A percentile compares a stretch with the other conserved stretches of the same genome.
These are phyloP conservation scores for Vitis amurensis DNA, from an alignment of 164 flowering plant genomes.

Conservation along the genomic window DNA sequence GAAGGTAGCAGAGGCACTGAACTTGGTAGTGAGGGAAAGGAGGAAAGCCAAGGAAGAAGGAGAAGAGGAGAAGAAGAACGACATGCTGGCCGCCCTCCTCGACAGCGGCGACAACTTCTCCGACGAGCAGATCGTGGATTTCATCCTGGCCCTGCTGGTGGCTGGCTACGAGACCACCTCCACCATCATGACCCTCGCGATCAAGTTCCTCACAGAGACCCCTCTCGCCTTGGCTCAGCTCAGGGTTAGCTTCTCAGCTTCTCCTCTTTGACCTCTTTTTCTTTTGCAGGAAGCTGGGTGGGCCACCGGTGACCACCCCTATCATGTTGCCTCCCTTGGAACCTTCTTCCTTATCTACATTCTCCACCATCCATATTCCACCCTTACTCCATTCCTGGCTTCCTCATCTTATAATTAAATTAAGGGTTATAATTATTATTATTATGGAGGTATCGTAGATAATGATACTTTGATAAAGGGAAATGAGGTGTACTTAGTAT, in stretches of 20 bases:
- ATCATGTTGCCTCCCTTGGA: conserved; percentile 9
- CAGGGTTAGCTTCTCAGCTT: conserved; percentile 38
- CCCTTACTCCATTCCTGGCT: background rate
- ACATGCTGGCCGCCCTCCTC: conserved; percentile 77
- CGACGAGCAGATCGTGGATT: conserved; percentile 86
- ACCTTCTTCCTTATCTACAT: conserved; percentile 17
- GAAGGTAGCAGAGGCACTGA: conserved; percentile 82
- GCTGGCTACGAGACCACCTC: conserved; percentile 98
- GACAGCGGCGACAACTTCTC: conserved; percentile 61
- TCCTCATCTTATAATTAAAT: too few relatives aligned
- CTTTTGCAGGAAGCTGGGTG: background rate
- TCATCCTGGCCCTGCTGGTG: conserved; percentile 80
- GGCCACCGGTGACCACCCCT: background rate
- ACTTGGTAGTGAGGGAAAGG: conserved; percentile 61
- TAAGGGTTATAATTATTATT: too few relatives aligned
- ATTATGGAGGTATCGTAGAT: too few relatives aligned
- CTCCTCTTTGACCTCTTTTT: background rate
- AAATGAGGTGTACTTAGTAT: too few relatives aligned
- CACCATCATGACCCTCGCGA: conserved; percentile 91
- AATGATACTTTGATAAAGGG: too few relatives aligned
- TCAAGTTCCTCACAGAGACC: conserved; percentile 85
- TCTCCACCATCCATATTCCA: conserved; percentile 14
- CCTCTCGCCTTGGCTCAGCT: conserved; percentile 82
- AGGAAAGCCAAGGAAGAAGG: conserved; percentile 38
- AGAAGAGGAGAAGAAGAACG: conserved; percentile 54